These are phyloP conservation scores for Plenodomus lindquistii DNA, from an alignment of 2,329 filamentous ascomycete genomes.

Conservation along the genomic window DNA sequence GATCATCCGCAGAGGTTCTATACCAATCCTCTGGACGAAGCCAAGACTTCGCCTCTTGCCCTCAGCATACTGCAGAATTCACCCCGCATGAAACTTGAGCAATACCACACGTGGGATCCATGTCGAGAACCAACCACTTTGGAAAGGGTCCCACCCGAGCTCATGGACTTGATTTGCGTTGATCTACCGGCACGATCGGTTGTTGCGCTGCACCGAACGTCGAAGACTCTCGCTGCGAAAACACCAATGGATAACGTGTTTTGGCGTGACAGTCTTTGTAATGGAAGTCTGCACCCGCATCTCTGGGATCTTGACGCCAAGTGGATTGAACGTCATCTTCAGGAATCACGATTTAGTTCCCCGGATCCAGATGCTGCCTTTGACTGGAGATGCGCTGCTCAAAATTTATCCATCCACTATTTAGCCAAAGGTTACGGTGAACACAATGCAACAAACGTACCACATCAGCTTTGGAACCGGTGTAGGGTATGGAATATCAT, in stretches of 20 bases:
- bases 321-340: slow-evolving; percentile 9
- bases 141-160: slow-evolving; percentile 21
- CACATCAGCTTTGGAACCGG: slow-evolving; percentile 29
- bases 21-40: slow-evolving; percentile 20
- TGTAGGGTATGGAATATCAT: slow-evolving; percentile 31
- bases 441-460: slow-evolving; percentile 12
- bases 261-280: slow-evolving; percentile 26
- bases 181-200: slow-evolving; percentile 17
- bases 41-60: slow-evolving; percentile 11
- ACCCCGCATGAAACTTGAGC: slow-evolving; percentile 1
- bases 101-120: neutral
- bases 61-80: slow-evolving; percentile 13
- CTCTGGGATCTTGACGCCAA: slow-evolving; percentile 29
- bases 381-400: slow-evolving; percentile 23
- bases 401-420: slow-evolving; percentile 17
- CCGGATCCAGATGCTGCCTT: slow-evolving; percentile 6
- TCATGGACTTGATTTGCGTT: slow-evolving; percentile 19
- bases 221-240: slow-evolving; percentile 19
- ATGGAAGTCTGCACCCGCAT: slow-evolving; percentile 24
- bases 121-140: slow-evolving; percentile 7
- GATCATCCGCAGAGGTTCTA: slow-evolving; percentile 26
- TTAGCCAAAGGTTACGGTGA: slow-evolving; percentile 15
- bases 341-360: neutral
- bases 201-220: slow-evolving; percentile 24
- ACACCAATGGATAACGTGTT: slow-evolving; percentile 27